Conservation (phyloP, 768 basidiomycete species). For the Leccinellum albellum region DNA sequence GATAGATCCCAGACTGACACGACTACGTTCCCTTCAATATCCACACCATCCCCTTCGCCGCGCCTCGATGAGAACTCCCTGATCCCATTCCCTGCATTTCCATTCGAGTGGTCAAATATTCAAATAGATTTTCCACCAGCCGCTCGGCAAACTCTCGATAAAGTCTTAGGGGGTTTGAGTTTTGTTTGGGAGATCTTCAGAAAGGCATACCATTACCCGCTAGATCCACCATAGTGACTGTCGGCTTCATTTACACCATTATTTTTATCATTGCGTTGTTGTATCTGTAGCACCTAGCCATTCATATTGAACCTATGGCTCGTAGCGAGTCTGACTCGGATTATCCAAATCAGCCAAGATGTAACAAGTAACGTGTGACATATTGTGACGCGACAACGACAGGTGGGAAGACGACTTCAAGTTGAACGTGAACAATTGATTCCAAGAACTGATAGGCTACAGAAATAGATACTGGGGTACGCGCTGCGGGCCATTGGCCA, state of each 20-base stretch:
- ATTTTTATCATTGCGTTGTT: conserved; percentile 3
- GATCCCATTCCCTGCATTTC: conserved; percentile 11
- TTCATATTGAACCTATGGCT: neutral
- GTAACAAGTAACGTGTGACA: neutral
- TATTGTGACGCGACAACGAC: neutral
- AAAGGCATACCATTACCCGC: conserved; percentile 33
- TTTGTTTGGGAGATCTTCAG: conserved; percentile 30
- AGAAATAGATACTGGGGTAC: conserved; percentile 13
- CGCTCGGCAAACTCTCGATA: conserved; percentile 23
- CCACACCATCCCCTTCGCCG: conserved; percentile 13
- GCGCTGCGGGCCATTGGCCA: neutral
- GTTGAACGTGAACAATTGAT: neutral
- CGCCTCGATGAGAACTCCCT: conserved; percentile 19
- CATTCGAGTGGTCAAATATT: conserved; percentile 31
- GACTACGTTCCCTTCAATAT: conserved; percentile 5
- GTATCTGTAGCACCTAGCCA: conserved; percentile 10
- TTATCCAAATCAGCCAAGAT: no score
- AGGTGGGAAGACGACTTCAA: neutral
- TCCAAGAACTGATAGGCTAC: conserved; percentile 14
- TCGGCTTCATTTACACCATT: conserved; percentile 3
- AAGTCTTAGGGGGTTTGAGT: conserved; percentile 24
- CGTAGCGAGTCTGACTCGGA: no score
- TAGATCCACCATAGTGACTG: conserved; percentile 30
- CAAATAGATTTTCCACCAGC: conserved; percentile 23
- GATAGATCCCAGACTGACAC: conserved; percentile 14